Percentiles rank a stretch among this genome's conserved stretches.
Evolutionary conservation across 495 filamentous ascomycete species (phyloP).

Genomic region (Aspergillus sparsus): DNA sequence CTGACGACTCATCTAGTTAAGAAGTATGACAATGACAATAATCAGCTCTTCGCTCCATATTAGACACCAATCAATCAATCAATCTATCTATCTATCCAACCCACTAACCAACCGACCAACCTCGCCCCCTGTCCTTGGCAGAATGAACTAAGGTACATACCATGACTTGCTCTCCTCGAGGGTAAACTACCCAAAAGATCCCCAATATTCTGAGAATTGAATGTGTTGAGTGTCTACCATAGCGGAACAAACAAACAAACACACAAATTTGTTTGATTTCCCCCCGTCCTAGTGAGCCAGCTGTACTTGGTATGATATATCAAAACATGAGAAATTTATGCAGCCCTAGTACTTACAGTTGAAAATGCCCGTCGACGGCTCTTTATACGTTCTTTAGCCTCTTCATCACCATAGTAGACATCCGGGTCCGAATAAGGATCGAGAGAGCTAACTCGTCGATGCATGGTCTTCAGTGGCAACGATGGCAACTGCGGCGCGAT

Average conservation of each 20-base stretch:
- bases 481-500: too few species aligned
- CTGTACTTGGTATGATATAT: neutral
- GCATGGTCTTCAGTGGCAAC: constrained; percentile 11
- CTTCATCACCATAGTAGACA: constrained; percentile 52
- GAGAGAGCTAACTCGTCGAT: constrained; percentile 34
- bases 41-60: too few species aligned
- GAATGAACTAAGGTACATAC: constrained; percentile 31
- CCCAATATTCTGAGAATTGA: constrained; percentile 39
- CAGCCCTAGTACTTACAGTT: constrained; percentile 37
- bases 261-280: too few species aligned
- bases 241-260: neutral
- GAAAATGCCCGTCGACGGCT: constrained; percentile 49
- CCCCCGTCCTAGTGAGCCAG: neutral
- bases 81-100: too few species aligned
- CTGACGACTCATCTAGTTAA: constrained; percentile 50
- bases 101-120: neutral
- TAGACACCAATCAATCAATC: too few species aligned
- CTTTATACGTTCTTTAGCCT: constrained; percentile 35
- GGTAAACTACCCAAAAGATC: constrained; percentile 38
- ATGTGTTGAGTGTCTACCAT: constrained; percentile 39
- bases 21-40: neutral
- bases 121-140: constrained; percentile 10
- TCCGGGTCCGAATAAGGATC: constrained; percentile 53
- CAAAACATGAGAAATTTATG: too few species aligned
- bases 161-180: constrained; percentile 48